Evolutionary conservation across 306 rosid genomes (phyloP), one percentile per base, ranked within the genome.

Genomic region (Aeschynomene evenia): DNA sequence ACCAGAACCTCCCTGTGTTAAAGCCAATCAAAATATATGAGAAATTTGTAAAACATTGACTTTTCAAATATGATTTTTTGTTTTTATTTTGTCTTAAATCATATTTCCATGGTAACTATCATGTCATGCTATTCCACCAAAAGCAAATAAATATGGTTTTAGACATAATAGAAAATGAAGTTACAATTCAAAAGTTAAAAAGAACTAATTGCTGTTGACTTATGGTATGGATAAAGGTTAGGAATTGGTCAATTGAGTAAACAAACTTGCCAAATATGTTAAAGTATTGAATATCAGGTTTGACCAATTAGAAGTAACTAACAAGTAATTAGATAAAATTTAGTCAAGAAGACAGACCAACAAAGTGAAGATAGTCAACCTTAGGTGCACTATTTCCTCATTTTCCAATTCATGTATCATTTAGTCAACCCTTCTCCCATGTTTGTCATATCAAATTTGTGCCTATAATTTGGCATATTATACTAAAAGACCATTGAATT

Each of bases 1-100:
- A 2, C 98, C 96, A 13, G 79, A 80, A 34, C 96, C 98, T 66
- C 95, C 96, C 92, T 88, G 81, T 59, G 22, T 26, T 13, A 2
- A 65, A n/a, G 10, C n/a, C n/a, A 70, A 43, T 65, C 66, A 71
- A 67, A 70, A 46, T 8, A 28, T 50, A 50, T 59, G 48, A 60
- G 19, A 46, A 65, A 28, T 29, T 29, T 26, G 26, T 11, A 63
- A n/a, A 16, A 19, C 24, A 15, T 11, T 26, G 9, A 60, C 2
- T 28, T 28, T 3, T 28, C 31, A 28, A 28, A 3, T 28, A 68
- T 50, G 34, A 8, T 13, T 56, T 36, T 28, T 28, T 1, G n/a
- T 56, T 36, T 28, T 28, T 1, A n/a, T n/a, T n/a, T n/a, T n/a
- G n/a, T n/a, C 6, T 0, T 33, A 7, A 49, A 66, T 31, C 31